A percentile compares a stretch with the other conserved stretches of the same genome.
Evolutionary conservation across 1,284 basidiomycete species (phyloP).

Genomic region (Paramarasmius palmivorus): DNA sequence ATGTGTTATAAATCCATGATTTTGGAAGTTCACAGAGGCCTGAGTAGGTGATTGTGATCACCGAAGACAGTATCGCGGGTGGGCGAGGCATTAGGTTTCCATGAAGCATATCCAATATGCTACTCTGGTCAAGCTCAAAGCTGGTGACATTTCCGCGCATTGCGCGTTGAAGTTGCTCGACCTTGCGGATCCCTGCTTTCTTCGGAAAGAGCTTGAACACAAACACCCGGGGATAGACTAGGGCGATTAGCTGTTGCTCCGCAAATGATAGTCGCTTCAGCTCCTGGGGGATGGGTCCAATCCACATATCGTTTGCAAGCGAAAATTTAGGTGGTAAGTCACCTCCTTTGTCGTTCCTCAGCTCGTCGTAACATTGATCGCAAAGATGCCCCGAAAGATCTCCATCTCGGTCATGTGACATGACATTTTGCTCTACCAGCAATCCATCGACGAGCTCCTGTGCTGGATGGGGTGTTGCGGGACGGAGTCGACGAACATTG

Average conservation of each 20-base stretch:
- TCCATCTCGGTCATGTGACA: too few relatives aligned
- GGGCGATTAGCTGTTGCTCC: slow-evolving; percentile 28
- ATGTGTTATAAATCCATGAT: slow-evolving; percentile 21
- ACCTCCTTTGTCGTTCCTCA: too few relatives aligned
- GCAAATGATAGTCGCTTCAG: slow-evolving; percentile 25
- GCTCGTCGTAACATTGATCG: too few relatives aligned
- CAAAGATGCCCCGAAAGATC: too few relatives aligned
- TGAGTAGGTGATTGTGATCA: slow-evolving; percentile 34
- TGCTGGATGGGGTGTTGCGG: too few relatives aligned
- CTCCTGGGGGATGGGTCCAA: slow-evolving; percentile 28
- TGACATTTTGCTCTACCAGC: too few relatives aligned
- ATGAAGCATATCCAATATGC: slow-evolving; percentile 28
- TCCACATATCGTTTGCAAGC: slow-evolving; percentile 35
- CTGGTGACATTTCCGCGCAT: slow-evolving; percentile 34
- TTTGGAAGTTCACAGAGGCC: slow-evolving; percentile 28
- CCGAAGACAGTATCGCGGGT: slow-evolving; percentile 25
- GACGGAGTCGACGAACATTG: too few relatives aligned
- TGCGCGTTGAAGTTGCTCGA: neutral
- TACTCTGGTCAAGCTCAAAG: slow-evolving; percentile 24
- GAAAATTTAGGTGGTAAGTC: slow-evolving; percentile 25
- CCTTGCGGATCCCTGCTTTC: neutral
- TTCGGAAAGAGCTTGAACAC: slow-evolving; percentile 34
- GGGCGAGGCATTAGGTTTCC: slow-evolving; percentile 33
- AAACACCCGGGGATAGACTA: slow-evolving; percentile 27
- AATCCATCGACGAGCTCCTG: too few relatives aligned